Evolutionary conservation across 805 yeast species (phyloP).

Genomic region (Suhomyces sp.): DNA sequence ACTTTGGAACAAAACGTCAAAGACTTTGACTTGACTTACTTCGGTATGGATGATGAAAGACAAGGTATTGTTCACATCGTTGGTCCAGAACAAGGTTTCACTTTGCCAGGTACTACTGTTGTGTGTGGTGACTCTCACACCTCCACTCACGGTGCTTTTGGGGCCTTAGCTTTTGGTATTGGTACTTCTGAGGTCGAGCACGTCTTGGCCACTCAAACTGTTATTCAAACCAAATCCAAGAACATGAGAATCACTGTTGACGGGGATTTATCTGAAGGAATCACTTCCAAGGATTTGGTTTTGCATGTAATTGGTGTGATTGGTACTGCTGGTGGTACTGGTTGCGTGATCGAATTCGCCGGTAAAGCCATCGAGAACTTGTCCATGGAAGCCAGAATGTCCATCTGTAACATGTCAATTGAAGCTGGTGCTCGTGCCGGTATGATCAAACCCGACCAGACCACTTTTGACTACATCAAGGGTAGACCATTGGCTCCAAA

Average conservation of each 20-base stretch:
- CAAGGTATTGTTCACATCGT: slow-evolving; percentile 99
- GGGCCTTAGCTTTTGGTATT: slow-evolving; percentile 95
- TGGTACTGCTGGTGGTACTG: slow-evolving; percentile 99
- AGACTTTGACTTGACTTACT: slow-evolving; percentile 84
- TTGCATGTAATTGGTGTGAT: slow-evolving; percentile 93
- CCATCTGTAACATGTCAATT: slow-evolving; percentile 98
- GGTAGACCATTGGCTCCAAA: slow-evolving; percentile 94
- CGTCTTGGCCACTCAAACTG: slow-evolving; percentile 95
- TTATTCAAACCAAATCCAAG: slow-evolving; percentile 91
- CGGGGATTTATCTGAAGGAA: slow-evolving; percentile 82
- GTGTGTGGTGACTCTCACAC: slow-evolving; percentile 99
- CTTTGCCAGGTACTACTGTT: slow-evolving; percentile 96
- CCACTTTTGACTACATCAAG: slow-evolving; percentile 81
- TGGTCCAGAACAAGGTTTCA: slow-evolving; percentile 99
- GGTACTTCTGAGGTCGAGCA: slow-evolving; percentile 99
- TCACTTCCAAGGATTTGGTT: slow-evolving; percentile 93
- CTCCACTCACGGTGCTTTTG: slow-evolving; percentile 98
- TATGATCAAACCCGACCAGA: slow-evolving; percentile 95
- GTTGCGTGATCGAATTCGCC: slow-evolving; percentile 92
- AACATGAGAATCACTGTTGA: slow-evolving; percentile 88
- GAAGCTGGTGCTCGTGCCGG: slow-evolving; percentile 99
- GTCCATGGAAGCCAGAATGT: slow-evolving; percentile 98
- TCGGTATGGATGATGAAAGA: slow-evolving; percentile 91
- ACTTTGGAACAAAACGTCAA: slow-evolving; percentile 92
- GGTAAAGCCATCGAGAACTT: slow-evolving; percentile 90